Percentiles rank a stretch among this genome's conserved stretches.
Conservation (phyloP, 768 basidiomycete species). For the Boletus sensibilis region DNA sequence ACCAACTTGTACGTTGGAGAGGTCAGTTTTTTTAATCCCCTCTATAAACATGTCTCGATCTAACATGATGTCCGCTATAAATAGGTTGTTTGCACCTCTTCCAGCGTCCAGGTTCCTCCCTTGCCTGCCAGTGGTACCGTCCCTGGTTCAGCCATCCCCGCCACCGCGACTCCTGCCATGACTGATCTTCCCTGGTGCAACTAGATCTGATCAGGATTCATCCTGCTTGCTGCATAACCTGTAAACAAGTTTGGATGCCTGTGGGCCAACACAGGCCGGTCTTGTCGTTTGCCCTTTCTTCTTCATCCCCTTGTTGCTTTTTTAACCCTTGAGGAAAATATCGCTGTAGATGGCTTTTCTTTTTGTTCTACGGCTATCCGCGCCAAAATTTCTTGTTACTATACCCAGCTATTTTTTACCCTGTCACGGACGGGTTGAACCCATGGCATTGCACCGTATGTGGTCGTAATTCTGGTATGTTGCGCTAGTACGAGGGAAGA, state of each 20-base stretch:
- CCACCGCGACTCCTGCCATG: conserved; percentile 29
- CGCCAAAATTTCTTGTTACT: conserved; percentile 6
- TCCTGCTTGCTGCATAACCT: background rate
- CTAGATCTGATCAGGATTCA: conserved; percentile 23
- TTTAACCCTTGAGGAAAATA: background rate
- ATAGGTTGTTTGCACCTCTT: conserved; percentile 56
- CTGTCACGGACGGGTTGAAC: conserved; percentile 5
- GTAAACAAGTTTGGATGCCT: conserved; percentile 8
- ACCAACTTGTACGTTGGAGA: conserved; percentile 74
- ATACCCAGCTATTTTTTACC: conserved; percentile 25
- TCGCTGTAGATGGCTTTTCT: conserved; percentile 6
- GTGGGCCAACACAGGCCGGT: conserved; percentile 26
- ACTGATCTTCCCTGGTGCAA: conserved; percentile 52
- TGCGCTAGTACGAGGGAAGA: conserved; percentile 25
- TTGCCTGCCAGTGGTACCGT: conserved; percentile 36
- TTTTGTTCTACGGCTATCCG: background rate
- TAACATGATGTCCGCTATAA: background rate
- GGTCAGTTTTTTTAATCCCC: conserved; percentile 40
- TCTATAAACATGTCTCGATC: background rate
- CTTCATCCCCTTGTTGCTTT: background rate
- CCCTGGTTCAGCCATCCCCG: conserved; percentile 31
- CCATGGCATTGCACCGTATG: conserved; percentile 18
- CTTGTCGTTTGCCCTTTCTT: conserved; percentile 22
- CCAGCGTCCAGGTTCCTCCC: conserved; percentile 43
- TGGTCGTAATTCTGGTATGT: conserved; percentile 27